Conservation (phyloP, 192 early-diverging fungal genomes). For the Podila epicladia region DNA sequence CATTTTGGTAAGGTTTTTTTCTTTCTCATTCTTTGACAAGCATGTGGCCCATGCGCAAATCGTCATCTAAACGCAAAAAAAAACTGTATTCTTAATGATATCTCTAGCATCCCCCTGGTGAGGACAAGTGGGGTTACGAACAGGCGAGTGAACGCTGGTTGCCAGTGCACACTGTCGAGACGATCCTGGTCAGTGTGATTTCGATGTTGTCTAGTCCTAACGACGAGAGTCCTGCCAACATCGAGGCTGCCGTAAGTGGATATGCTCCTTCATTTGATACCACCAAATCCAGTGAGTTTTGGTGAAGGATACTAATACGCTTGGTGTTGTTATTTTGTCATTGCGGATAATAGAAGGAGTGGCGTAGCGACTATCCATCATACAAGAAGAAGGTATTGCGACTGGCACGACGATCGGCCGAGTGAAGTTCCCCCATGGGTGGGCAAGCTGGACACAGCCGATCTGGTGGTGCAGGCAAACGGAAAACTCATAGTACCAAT, state of each 20-base stretch:
- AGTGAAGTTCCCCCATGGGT: slow-evolving; percentile 18
- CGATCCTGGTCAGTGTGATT: slow-evolving; percentile 90
- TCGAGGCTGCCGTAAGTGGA: slow-evolving; percentile 87
- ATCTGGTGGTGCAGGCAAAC: not conserved
- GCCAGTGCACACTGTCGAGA: slow-evolving; percentile 96
- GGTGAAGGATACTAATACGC: not conserved
- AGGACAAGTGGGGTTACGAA: slow-evolving; percentile 94
- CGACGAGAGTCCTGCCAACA: slow-evolving; percentile 94
- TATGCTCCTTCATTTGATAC: no score
- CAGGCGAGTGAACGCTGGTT: slow-evolving; percentile 91
- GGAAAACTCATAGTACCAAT: no score
- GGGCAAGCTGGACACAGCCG: not conserved
- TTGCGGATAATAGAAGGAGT: slow-evolving; percentile 70
- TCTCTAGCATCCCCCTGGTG: slow-evolving; percentile 73
- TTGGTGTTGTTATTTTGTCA: not conserved
- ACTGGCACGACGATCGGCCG: slow-evolving; percentile 60
- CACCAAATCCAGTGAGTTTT: not conserved
- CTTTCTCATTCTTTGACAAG: not conserved
- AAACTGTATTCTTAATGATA: not conserved
- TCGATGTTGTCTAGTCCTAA: slow-evolving; percentile 94
- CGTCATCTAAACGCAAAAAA: not conserved
- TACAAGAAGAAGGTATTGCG: slow-evolving; percentile 85
- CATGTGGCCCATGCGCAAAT: not conserved
- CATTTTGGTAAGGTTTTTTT: slow-evolving; percentile 77
- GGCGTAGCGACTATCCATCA: slow-evolving; percentile 70